These are phyloP conservation scores for Suillus paluster DNA, from an alignment of 768 basidiomycete species.

Conservation along the genomic window DNA sequence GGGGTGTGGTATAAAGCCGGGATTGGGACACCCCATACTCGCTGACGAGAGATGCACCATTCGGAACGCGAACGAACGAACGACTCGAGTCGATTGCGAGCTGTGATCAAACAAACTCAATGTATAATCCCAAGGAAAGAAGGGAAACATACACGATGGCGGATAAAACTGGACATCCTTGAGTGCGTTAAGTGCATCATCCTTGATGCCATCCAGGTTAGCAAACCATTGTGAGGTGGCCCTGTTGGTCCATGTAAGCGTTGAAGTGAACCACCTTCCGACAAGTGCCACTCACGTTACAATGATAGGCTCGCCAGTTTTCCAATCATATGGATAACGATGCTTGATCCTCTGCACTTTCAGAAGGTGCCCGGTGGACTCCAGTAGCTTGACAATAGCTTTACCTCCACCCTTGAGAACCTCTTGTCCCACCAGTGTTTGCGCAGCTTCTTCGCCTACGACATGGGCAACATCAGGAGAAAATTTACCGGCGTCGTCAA, in stretches of 20 bases:
- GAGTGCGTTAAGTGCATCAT: constrained; percentile 70
- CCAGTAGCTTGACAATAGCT: constrained; percentile 65
- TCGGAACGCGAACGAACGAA: constrained; percentile 90
- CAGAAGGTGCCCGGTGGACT: constrained; percentile 55
- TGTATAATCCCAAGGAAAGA: neutral
- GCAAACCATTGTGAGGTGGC: constrained; percentile 99
- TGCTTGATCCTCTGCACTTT: constrained; percentile 78
- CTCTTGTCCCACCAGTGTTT: constrained; percentile 62
- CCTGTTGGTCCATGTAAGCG: constrained; percentile 39
- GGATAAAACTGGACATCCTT: constrained; percentile 78
- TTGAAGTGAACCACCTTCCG: constrained; percentile 3
- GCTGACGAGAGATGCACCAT: constrained; percentile 98
- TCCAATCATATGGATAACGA: constrained; percentile 97
- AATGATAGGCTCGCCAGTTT: constrained; percentile 91
- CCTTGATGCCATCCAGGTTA: constrained; percentile 84
- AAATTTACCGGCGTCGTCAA: constrained; percentile 78
- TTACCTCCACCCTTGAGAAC: constrained; percentile 77
- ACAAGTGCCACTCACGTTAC: constrained; percentile 62
- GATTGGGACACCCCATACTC: constrained; percentile 97
- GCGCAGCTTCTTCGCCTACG: constrained; percentile 52
- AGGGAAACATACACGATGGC: constrained; percentile 56
- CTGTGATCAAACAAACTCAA: constrained; percentile 42
- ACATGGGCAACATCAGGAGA: constrained; percentile 59
- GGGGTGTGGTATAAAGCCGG: constrained; percentile 77
- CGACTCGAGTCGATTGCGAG: constrained; percentile 84